These are phyloP conservation scores for Ambrosiella xylebori DNA, from an alignment of 2,329 filamentous ascomycete species.

Conservation along the genomic window DNA sequence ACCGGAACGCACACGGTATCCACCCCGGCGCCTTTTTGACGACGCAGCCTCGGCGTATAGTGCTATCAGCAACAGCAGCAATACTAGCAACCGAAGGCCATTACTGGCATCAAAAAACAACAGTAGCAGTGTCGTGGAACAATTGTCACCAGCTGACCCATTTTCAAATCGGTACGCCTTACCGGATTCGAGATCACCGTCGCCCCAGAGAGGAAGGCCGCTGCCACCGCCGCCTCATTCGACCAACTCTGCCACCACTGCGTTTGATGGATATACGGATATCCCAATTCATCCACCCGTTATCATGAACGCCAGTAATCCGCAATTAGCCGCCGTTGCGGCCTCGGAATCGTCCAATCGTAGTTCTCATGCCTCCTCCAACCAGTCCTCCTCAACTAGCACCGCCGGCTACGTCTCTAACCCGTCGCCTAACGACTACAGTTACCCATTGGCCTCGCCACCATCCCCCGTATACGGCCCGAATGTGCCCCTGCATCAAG, in stretches of 20 bases:
- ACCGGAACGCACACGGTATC: too few relatives aligned
- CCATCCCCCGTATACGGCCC: slow-evolving; percentile 7
- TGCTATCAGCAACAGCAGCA: not conserved
- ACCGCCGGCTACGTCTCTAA: not conserved
- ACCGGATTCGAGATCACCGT: not conserved
- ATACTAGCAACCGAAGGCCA: not conserved
- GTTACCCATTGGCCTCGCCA: not conserved
- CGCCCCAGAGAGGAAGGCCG: not conserved
- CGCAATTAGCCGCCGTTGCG: not conserved
- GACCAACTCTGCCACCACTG: not conserved
- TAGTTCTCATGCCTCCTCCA: not conserved
- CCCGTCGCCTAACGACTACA: slow-evolving; percentile 4
- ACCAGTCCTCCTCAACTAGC: not conserved
- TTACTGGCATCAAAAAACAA: not conserved
- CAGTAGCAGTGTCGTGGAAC: too few relatives aligned
- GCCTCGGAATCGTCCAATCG: slow-evolving; percentile 1
- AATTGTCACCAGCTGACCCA: not conserved
- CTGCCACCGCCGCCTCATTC: not conserved
- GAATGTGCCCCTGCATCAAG: slow-evolving; percentile 8
- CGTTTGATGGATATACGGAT: not conserved
- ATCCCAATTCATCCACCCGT: not conserved
- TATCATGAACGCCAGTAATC: not conserved
- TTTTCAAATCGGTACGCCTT: not conserved
- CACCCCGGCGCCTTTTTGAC: not conserved
- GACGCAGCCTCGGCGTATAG: not conserved